These are phyloP conservation scores for Trametes versicolor DNA, from an alignment of 1,284 basidiomycete species.

Conservation along the genomic window DNA sequence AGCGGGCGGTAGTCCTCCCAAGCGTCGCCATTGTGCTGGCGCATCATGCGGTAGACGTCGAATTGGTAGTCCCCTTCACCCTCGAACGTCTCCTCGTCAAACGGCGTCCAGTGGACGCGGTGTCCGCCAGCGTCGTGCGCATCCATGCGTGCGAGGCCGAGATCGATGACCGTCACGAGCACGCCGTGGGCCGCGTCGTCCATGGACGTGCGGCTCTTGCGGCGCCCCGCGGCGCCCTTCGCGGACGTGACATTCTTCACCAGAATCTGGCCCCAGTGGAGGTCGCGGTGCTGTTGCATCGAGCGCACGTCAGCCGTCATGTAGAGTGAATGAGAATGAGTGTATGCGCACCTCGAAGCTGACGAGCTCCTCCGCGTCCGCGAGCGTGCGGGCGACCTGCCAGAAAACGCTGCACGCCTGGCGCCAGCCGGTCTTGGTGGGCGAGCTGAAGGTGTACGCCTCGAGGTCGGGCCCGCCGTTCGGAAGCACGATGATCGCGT, in stretches of 20 bases:
- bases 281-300: slow-evolving; percentile 88
- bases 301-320: neutral
- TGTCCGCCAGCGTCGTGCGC: slow-evolving; percentile 57
- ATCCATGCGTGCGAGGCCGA: slow-evolving; percentile 90
- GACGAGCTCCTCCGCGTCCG: slow-evolving; percentile 80
- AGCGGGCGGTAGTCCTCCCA: slow-evolving; percentile 84
- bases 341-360: slow-evolving; percentile 80
- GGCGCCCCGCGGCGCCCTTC: slow-evolving; percentile 40
- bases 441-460: slow-evolving; percentile 68
- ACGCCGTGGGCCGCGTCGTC: slow-evolving; percentile 71
- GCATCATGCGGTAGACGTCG: slow-evolving; percentile 94
- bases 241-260: slow-evolving; percentile 68
- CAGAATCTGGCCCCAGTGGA: slow-evolving; percentile 98
- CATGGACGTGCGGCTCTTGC: slow-evolving; percentile 53
- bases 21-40: slow-evolving; percentile 58
- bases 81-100: slow-evolving; percentile 86
- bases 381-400: slow-evolving; percentile 85
- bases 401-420: slow-evolving; percentile 92
- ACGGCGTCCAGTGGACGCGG: slow-evolving; percentile 74
- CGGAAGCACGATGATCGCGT: slow-evolving; percentile 88
- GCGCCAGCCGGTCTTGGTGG: slow-evolving; percentile 73
- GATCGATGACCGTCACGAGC: slow-evolving; percentile 89
- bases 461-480: slow-evolving; percentile 94
- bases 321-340: neutral
- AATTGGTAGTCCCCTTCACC: slow-evolving; percentile 95